phyloP scores from a whole-genome alignment of 192 early-diverging fungal species.

The Backusella circina region DNA sequence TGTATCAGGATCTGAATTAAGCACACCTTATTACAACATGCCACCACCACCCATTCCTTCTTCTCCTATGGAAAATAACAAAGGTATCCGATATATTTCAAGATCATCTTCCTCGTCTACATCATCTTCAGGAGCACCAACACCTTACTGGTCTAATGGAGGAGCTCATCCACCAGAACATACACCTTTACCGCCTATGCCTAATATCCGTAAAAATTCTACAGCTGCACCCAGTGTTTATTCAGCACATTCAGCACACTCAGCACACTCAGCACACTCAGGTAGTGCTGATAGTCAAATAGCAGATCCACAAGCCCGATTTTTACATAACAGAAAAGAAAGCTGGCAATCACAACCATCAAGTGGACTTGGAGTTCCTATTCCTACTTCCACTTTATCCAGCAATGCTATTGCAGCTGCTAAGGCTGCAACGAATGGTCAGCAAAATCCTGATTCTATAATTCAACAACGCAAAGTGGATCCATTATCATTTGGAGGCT shows the following conservation, averaged over 20 bases:
- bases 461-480: conserved; percentile 27
- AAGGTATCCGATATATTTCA: background rate
- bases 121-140: background rate
- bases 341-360: background rate
- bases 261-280: background rate
- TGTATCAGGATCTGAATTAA: conserved; percentile 4
- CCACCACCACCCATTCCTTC: background rate
- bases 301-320: background rate
- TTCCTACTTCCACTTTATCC: background rate
- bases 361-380: background rate
- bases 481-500: conserved; percentile 28
- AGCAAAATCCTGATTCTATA: conserved; percentile 4
- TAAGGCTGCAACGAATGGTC: background rate
- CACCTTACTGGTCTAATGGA: conserved; percentile 5
- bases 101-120: conserved; percentile 7
- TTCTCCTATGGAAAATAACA: background rate
- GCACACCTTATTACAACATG: background rate
- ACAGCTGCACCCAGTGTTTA: background rate
- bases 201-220: background rate
- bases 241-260: background rate
- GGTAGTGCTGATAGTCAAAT: background rate
- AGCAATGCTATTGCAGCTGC: background rate
- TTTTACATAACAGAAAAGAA: conserved; percentile 6
- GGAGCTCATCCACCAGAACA: background rate
- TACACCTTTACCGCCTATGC: conserved; percentile 9